Percentiles rank a stretch among this genome's conserved stretches.
phyloP scores from a whole-genome alignment of 177 flowering plant species.

The Telopea speciosissima region DNA sequence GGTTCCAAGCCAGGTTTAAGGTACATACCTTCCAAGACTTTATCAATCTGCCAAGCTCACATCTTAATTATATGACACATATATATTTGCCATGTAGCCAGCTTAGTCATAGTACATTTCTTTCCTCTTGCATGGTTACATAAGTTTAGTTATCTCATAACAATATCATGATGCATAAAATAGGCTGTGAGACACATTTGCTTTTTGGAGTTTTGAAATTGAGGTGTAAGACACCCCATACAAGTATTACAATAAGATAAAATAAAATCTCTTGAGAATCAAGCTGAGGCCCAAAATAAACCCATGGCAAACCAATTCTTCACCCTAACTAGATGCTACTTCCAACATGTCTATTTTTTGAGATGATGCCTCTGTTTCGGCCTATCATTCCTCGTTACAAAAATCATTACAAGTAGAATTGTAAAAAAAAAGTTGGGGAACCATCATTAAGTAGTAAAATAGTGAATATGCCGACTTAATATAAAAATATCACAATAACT shows the following conservation, averaged over 20 bases:
- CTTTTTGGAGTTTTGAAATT: background rate
- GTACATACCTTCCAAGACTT: too few species aligned
- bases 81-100: too few species aligned
- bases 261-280: too few species aligned
- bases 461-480: background rate
- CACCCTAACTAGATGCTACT: background rate
- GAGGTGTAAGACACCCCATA: too few species aligned
- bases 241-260: background rate
- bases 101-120: too few species aligned
- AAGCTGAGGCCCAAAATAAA: background rate
- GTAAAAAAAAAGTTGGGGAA: background rate
- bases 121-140: too few species aligned
- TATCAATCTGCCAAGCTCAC: too few species aligned
- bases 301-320: background rate
- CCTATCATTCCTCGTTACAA: background rate
- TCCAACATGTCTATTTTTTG: background rate
- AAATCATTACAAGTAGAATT: background rate
- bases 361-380: background rate
- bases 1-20: too few species aligned
- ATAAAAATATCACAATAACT: conserved; percentile 45
- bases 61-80: too few species aligned
- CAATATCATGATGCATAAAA: background rate
- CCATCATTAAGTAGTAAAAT: background rate
- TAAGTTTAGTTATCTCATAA: too few species aligned
- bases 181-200: background rate